Evolutionary conservation across 1,284 basidiomycete species (phyloP).

Genomic region (Coniophora puteana): DNA sequence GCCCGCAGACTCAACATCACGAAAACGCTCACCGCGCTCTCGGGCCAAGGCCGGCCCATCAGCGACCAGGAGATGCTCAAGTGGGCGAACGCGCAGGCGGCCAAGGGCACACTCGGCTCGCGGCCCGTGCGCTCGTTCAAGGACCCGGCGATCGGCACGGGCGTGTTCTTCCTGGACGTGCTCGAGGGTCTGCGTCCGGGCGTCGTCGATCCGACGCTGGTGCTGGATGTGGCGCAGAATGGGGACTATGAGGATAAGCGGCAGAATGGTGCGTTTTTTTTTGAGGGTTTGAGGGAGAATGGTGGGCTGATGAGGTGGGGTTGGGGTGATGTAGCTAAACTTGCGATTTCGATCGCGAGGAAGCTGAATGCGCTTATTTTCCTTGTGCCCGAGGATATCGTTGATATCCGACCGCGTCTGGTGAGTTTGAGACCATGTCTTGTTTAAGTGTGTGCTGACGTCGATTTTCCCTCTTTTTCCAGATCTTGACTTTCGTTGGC

Average conservation of each 20-base stretch:
- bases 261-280: constrained; percentile 73
- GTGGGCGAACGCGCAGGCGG: constrained; percentile 93
- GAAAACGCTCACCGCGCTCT: constrained; percentile 82
- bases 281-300: no score
- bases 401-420: constrained; percentile 81
- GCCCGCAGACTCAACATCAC: constrained; percentile 79
- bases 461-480: constrained; percentile 2
- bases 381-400: constrained; percentile 95
- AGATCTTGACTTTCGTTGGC: constrained; percentile 73
- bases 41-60: constrained; percentile 73
- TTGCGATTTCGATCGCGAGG: constrained; percentile 96
- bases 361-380: constrained; percentile 98
- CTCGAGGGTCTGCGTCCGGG: constrained; percentile 90
- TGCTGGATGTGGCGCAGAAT: constrained; percentile 58
- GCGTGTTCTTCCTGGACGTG: constrained; percentile 91
- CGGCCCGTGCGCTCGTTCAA: constrained; percentile 88
- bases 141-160: constrained; percentile 88
- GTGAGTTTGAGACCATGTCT: constrained; percentile 44
- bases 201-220: constrained; percentile 89
- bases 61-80: constrained; percentile 92
- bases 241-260: constrained; percentile 88
- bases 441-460: not conserved
- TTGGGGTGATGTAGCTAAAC: constrained; percentile 62
- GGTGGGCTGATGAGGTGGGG: not conserved
- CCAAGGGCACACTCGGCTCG: constrained; percentile 65